Conservation (phyloP, 2,329 filamentous ascomycete species). For the Botryotinia globosa region DNA sequence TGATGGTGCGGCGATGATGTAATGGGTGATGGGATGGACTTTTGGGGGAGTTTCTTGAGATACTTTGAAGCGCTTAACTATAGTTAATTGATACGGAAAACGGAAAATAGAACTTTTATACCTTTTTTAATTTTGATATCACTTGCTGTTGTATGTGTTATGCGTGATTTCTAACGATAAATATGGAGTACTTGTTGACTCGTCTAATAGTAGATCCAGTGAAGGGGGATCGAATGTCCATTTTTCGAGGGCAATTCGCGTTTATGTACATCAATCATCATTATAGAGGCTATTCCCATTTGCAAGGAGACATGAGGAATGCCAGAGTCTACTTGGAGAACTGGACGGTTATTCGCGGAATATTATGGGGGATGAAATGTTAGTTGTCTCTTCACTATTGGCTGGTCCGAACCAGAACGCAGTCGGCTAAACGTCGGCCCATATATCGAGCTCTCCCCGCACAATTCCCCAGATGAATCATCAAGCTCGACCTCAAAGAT, state of each 20-base stretch:
- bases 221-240: neutral
- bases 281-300: neutral
- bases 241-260: neutral
- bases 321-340: neutral
- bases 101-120: neutral
- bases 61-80: neutral
- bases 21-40: neutral
- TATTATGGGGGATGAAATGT: neutral
- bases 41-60: neutral
- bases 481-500: neutral
- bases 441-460: neutral
- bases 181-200: neutral
- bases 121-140: neutral
- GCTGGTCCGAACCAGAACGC: neutral
- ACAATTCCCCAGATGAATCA: slow-evolving; percentile 10
- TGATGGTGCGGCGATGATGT: slow-evolving; percentile 32
- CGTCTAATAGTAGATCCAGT: neutral
- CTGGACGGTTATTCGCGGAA: neutral
- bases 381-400: neutral
- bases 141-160: neutral
- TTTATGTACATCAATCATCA: neutral
- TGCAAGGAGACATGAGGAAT: neutral
- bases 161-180: neutral
- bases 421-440: neutral
- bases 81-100: neutral